These are phyloP conservation scores for Neurospora sp. DNA, from an alignment of 495 filamentous ascomycete genomes.

Conservation along the genomic window DNA sequence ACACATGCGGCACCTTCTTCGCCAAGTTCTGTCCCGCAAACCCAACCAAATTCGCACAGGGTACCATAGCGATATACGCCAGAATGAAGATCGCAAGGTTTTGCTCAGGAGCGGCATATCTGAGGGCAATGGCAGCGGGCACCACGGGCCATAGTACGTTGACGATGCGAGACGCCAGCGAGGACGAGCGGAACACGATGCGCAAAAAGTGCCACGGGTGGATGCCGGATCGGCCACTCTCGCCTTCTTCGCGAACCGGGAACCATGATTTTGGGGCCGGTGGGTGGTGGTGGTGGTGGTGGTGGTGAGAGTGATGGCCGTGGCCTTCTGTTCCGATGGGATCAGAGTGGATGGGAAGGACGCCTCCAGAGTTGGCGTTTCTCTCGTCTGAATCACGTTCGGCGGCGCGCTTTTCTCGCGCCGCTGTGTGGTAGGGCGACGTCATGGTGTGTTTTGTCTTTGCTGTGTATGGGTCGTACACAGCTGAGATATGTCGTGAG, in stretches of 20 bases:
- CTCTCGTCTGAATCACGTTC: neutral
- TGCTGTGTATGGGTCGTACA: neutral
- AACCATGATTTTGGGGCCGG: neutral
- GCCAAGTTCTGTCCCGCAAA: conserved; percentile 78
- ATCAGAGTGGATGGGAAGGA: neutral
- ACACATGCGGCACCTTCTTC: conserved; percentile 66
- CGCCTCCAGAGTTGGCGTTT: neutral
- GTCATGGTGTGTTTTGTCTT: neutral
- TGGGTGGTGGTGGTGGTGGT: neutral
- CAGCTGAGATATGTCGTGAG: neutral
- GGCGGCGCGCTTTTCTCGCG: neutral
- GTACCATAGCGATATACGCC: conserved; percentile 60
- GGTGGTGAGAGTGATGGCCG: neutral
- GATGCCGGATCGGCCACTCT: conserved; percentile 35
- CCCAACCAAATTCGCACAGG: conserved; percentile 76
- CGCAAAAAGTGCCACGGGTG: conserved; percentile 31
- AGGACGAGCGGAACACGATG: conserved; percentile 34
- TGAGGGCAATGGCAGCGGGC: conserved; percentile 39
- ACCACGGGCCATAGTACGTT: conserved; percentile 48
- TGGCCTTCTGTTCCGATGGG: neutral
- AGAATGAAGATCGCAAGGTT: conserved; percentile 32
- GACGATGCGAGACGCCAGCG: conserved; percentile 27
- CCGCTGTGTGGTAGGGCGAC: neutral
- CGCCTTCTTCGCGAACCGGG: conserved; percentile 22
- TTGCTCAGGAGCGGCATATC: conserved; percentile 37